phyloP scores from a whole-genome alignment of 2,329 filamentous ascomycete genomes.

The Xylogone sp. region DNA sequence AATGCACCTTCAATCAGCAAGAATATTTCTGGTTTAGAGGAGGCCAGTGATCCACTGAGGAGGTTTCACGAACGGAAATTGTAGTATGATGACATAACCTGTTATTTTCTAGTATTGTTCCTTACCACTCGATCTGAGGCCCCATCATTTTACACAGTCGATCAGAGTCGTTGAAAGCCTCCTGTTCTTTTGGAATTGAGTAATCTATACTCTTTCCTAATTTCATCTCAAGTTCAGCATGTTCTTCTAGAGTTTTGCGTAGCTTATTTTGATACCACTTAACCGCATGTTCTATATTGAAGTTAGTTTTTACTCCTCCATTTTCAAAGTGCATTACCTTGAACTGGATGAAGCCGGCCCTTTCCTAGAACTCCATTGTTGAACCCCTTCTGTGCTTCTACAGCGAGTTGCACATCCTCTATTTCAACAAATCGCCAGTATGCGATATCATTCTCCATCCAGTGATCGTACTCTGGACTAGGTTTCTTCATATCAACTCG shows the following conservation, averaged over 20 bases:
- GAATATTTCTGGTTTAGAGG: too few species aligned
- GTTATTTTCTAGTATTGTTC: too few species aligned
- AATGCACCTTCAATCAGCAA: too few species aligned
- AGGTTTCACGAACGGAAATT: too few species aligned
- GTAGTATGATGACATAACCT: too few species aligned
- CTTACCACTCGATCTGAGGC: not conserved
- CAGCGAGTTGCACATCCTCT: slow-evolving; percentile 1
- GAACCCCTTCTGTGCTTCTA: slow-evolving; percentile 2
- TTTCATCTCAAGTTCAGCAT: not conserved
- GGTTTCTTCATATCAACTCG: not conserved
- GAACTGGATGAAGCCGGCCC: slow-evolving; percentile 2
- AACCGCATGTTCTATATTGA: not conserved
- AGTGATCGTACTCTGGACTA: not conserved
- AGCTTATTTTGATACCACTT: slow-evolving; percentile 4
- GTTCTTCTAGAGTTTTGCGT: not conserved
- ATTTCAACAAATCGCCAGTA: slow-evolving; percentile 4
- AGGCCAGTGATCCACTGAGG: too few species aligned
- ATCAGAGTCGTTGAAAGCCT: not conserved
- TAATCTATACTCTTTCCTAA: not conserved
- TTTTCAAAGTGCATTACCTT: not conserved
- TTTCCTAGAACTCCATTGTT: not conserved
- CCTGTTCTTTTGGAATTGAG: not conserved
- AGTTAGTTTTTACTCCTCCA: not conserved
- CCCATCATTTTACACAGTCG: not conserved
- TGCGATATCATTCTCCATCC: slow-evolving; percentile 3